A percentile compares a stretch with the other conserved stretches of the same genome.
These are phyloP conservation scores for Cokeromyces recurvatus DNA, from an alignment of 371 early-diverging fungal species.

Conservation along the genomic window DNA sequence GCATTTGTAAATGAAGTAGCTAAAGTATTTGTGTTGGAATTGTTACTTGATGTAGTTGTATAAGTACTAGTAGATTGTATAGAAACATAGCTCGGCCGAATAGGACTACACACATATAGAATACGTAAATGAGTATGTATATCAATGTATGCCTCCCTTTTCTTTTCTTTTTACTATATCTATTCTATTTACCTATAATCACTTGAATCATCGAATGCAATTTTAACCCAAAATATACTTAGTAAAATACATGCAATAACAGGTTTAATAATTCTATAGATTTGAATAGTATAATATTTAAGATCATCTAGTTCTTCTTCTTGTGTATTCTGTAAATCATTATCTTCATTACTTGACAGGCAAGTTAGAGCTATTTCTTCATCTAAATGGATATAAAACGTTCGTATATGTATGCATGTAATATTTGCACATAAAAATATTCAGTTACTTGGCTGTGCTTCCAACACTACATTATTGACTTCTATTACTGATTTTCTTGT, in stretches of 20 bases:
- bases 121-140: no score
- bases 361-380: conserved; percentile 21
- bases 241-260: conserved; percentile 72
- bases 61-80: conserved; percentile 6
- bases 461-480: no score
- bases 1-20: conserved; percentile 58
- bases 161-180: no score
- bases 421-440: neutral
- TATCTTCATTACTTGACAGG: conserved; percentile 5
- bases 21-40: conserved; percentile 10
- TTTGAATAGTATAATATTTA: conserved; percentile 72
- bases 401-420: neutral
- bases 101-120: no score
- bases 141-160: no score
- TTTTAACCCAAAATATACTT: conserved; percentile 83
- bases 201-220: conserved; percentile 50
- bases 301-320: conserved; percentile 54
- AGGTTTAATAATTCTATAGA: conserved; percentile 78
- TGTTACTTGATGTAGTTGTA: neutral
- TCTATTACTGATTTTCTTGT: neutral
- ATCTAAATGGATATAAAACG: neutral
- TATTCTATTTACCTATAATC: conserved; percentile 60
- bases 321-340: conserved; percentile 1
- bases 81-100: no score
- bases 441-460: neutral